A percentile compares a stretch with the other conserved stretches of the same genome.
phyloP scores from a whole-genome alignment of 306 rosid genomes.

The Castanopsis chinensis region DNA sequence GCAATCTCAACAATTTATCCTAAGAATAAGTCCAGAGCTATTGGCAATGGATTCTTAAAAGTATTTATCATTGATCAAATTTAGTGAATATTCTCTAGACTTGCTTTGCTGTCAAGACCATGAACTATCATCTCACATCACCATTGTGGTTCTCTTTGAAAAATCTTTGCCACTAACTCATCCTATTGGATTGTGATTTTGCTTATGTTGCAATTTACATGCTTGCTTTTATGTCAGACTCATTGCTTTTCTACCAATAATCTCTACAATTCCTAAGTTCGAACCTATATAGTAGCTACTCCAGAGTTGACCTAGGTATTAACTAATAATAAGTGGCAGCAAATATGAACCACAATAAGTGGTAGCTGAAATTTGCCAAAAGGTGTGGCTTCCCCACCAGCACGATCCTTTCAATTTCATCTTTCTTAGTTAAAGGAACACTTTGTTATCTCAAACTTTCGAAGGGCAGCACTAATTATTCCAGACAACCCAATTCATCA shows the following conservation, averaged over 20 bases:
- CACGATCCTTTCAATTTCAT: not conserved
- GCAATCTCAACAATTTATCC: not conserved
- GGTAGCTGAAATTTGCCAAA: not conserved
- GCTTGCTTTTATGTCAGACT: not conserved
- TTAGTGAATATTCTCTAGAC: too few relatives aligned
- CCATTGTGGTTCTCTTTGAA: not conserved
- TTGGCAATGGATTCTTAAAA: too few relatives aligned
- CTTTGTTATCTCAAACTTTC: not conserved
- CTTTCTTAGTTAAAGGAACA: not conserved
- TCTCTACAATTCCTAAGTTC: not conserved
- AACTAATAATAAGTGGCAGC: not conserved
- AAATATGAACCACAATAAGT: not conserved
- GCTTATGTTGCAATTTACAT: not conserved
- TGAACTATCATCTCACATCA: not conserved
- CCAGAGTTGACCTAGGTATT: not conserved
- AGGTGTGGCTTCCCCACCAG: not conserved
- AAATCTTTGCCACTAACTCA: not conserved
- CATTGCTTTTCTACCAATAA: not conserved
- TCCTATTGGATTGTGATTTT: not conserved
- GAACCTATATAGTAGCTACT: not conserved
- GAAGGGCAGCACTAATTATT: not conserved
- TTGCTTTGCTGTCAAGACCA: too few relatives aligned
- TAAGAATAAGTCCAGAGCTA: not conserved
- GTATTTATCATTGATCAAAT: too few relatives aligned
- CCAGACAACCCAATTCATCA: not conserved